Evolutionary conservation across 2,329 filamentous ascomycete genomes (phyloP), one percentile per base, ranked within the genome.

Genomic region (Fusarium xyrophilum): DNA sequence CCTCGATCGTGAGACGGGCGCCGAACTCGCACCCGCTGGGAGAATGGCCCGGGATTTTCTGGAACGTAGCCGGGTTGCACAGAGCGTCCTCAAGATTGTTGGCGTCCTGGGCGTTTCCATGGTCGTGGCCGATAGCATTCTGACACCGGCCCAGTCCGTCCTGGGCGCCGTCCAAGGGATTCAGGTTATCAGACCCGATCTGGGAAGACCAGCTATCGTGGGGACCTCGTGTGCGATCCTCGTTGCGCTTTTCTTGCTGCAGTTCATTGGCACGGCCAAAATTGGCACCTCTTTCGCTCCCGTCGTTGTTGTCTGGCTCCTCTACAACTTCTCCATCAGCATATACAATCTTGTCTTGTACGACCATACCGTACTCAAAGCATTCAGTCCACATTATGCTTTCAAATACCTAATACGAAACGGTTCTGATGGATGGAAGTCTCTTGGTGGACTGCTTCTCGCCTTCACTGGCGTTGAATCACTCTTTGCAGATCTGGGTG

Each of bases 401-500:
- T 86, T 89, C 58, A 75, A 81, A 6, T 92, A 88, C 73, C 82
- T 92, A 39, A 76, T 85, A 23, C 82, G 86, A 17, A 88, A 90
- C 71, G 82, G 83, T 55, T 81, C 84, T 6, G 81, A 85, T 8
- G 89, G 87, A 1, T 92, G 89, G 89, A 82, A 81, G 60, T 86
- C 84, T 61, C 82, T 92, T 3, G 89, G 89, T n/a, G 91, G 91
- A 7, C 86, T 93, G 23, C 77, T 94, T 4, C 84, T 94, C 13
- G 86, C 89, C 5, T 93, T 94, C 72, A 93, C 91, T 4, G 91
- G 89, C 21, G 89, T 92, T n/a, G 91, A 93, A 75, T 90, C 91
- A 2, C 82, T 94, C 2, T 94, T 93, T 74, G 91, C 91, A 6
- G 91, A 94, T 71, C 82, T 94, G 10, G 91, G 91, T 35, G 91